Conservation (phyloP, 2,329 filamentous ascomycete species). For the Dothistroma pini region DNA sequence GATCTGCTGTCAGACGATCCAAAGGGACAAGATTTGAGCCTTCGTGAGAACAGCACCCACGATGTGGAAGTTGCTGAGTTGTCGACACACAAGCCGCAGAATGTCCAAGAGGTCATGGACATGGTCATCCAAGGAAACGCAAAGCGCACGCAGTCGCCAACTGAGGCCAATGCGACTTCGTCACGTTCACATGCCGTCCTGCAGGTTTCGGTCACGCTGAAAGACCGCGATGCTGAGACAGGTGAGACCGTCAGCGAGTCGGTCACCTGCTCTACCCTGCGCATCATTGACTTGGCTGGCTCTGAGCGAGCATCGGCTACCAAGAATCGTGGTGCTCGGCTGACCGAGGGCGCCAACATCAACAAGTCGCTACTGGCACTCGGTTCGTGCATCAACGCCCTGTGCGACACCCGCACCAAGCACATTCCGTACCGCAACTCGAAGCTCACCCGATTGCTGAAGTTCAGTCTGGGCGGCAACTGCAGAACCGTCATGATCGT, state of each 20-base stretch:
- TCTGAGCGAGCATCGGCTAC: conserved; percentile 95
- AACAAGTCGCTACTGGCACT: conserved; percentile 96
- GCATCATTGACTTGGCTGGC: conserved; percentile 95
- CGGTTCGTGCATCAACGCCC: conserved; percentile 95
- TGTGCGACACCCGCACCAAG: conserved; percentile 89
- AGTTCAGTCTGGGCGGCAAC: conserved; percentile 95
- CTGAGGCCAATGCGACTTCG: conserved; percentile 94
- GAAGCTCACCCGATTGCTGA: conserved; percentile 89
- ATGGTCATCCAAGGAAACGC: conserved; percentile 97
- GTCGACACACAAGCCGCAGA: conserved; percentile 84
- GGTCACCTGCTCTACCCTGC: conserved; percentile 96
- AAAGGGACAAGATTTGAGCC: conserved; percentile 76
- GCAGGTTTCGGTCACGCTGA: conserved; percentile 93
- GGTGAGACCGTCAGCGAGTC: conserved; percentile 62
- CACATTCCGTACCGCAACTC: conserved; percentile 98
- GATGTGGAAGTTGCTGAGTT: conserved; percentile 86
- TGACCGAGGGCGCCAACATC: conserved; percentile 96
- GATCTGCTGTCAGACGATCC: conserved; percentile 62
- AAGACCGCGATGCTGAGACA: conserved; percentile 86
- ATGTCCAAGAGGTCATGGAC: conserved; percentile 97
- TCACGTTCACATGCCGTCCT: conserved; percentile 96
- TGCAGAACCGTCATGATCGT: conserved; percentile 99
- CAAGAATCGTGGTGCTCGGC: conserved; percentile 87
- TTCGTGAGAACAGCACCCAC: conserved; percentile 92
- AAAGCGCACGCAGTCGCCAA: conserved; percentile 91